Evolutionary conservation across 1,284 basidiomycete species (phyloP).

Genomic region (Earliella scabrosa): DNA sequence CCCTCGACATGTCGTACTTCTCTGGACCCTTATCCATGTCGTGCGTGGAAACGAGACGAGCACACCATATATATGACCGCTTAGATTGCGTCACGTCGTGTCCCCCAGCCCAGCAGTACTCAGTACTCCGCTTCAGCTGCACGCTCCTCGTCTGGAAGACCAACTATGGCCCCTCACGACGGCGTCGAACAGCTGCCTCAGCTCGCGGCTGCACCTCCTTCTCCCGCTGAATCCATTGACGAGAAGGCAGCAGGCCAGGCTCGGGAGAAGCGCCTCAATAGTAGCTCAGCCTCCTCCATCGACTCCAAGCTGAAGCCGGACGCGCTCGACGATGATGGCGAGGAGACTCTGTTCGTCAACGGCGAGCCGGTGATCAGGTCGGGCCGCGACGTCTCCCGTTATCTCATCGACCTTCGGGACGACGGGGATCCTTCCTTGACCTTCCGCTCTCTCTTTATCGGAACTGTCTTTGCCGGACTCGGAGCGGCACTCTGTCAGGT

Average conservation of each 20-base stretch:
- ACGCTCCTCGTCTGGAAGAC: constrained; percentile 13
- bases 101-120: constrained; percentile 1
- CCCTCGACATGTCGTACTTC: constrained; percentile 16
- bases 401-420: constrained; percentile 62
- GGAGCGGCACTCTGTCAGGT: constrained; percentile 56
- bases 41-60: too few relatives aligned
- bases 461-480: constrained; percentile 58
- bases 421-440: constrained; percentile 64
- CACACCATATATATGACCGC: too few relatives aligned
- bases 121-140: constrained; percentile 10
- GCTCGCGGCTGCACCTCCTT: constrained; percentile 15
- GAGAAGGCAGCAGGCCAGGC: constrained; percentile 35
- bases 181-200: constrained; percentile 19
- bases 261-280: constrained; percentile 21
- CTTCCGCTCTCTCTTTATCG: constrained; percentile 59
- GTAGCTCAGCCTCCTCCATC: constrained; percentile 22
- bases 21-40: neutral
- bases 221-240: constrained; percentile 28
- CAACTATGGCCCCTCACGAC: constrained; percentile 17
- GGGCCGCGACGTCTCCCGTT: constrained; percentile 63
- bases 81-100: neutral
- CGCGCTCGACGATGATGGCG: constrained; percentile 19
- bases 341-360: constrained; percentile 45
- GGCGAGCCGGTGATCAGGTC: constrained; percentile 58
- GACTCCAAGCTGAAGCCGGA: constrained; percentile 14